phyloP scores from a whole-genome alignment of 371 early-diverging fungal species.

The Chytridium lagenaria region DNA sequence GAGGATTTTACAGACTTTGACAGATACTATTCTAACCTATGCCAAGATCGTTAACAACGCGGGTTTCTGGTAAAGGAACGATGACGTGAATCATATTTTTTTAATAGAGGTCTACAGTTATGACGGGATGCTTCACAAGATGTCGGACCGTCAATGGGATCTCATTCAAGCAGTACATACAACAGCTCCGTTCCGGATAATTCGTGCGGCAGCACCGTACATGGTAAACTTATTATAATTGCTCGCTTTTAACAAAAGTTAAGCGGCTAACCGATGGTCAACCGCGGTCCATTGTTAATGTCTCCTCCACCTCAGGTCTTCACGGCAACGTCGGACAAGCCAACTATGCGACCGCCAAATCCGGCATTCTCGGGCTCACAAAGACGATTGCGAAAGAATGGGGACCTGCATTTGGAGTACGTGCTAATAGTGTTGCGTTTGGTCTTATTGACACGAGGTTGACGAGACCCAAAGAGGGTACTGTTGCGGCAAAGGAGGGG shows the following conservation, averaged over 20 bases:
- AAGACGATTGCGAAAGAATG: constrained; percentile 70
- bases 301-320: constrained; percentile 80
- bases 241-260: no score
- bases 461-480: constrained; percentile 75
- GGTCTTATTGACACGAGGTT: constrained; percentile 74
- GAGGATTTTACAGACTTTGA: constrained; percentile 56
- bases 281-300: constrained; percentile 47
- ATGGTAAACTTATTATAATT: no score
- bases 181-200: constrained; percentile 71
- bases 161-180: constrained; percentile 71
- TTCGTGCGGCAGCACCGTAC: constrained; percentile 69
- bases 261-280: constrained; percentile 40
- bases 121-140: constrained; percentile 50
- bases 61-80: constrained; percentile 71
- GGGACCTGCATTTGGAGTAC: constrained; percentile 61
- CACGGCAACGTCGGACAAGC: constrained; percentile 97
- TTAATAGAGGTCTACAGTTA: not conserved
- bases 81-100: constrained; percentile 68
- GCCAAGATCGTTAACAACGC: constrained; percentile 77
- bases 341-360: constrained; percentile 76
- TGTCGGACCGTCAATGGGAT: constrained; percentile 72
- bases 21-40: constrained; percentile 71
- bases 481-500: no score
- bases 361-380: constrained; percentile 63
- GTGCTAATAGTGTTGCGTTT: constrained; percentile 66